Evolutionary conservation across 2,329 filamentous ascomycete species (phyloP), one percentile per base, ranked within the genome.

Genomic region (Thielaviopsis euricoi): DNA sequence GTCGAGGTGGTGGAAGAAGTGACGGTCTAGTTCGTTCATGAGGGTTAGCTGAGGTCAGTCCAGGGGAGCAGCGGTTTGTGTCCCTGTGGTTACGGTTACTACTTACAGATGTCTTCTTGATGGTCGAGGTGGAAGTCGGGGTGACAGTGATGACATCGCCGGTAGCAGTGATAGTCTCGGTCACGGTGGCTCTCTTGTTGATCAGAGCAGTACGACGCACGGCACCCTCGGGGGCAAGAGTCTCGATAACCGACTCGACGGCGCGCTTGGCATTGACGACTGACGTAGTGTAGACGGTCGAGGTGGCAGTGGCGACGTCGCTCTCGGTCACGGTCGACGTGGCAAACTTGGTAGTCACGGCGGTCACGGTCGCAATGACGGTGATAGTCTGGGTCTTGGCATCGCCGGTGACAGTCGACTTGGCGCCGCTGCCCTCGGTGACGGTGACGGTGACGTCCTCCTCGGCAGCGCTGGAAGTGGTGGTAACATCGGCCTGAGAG

Each of bases 251-350:
- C n/a, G 67, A 63, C 52, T 65, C 60, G 23, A 69, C 26, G 52
- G 61, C 64, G 52, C 70, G 68, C 65, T 68, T 71, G 61, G 65
- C 61, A 57, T 71, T 68, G 46, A 65, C 54, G 10, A 70, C 72
- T 2, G 65, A 66, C 0, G 71, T 73, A 54, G 64, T 63, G 52
- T 67, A 72, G 50, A 68, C 63, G 23, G 65, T 70, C 49, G 59
- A 65, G 9, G 71, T 73, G 40, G 71, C 69, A 13, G 68, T 70
- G 6, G 67, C 64, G 37, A 64, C 65, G 55, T 69, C 66, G 57
- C 62, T 65, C 58, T 63, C 67, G 55, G 71, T 73, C 57, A 71
- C 65, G 56, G 70, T 72, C 21, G 62, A 64, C 40, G 71, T 73
- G 52, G 64, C 61, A 61, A 71, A 70, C 50, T 61, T 62, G 53